Evolutionary conservation across 352 stramenopile species (phyloP).

Genomic region (Stephanocyclus meneghinianus): DNA sequence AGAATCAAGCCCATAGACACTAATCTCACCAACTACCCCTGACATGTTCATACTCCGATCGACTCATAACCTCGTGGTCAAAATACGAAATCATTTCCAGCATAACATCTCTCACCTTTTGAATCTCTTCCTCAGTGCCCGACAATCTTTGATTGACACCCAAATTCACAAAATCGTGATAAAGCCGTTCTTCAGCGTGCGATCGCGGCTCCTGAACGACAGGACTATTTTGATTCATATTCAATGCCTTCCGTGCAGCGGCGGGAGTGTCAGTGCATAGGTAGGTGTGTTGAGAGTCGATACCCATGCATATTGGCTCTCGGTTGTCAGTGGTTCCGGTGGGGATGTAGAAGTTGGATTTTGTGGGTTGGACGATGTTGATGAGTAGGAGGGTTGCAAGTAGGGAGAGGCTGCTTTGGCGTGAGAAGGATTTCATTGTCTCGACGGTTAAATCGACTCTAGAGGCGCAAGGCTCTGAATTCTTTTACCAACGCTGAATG

Average conservation of each 20-base stretch:
- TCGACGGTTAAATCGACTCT: no score
- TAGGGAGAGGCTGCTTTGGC: not conserved
- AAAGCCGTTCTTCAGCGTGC: not conserved
- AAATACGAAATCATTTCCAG: slow-evolving; percentile 68
- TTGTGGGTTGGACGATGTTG: not conserved
- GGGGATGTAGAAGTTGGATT: slow-evolving; percentile 1
- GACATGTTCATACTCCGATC: slow-evolving; percentile 67
- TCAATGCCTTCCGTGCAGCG: not conserved
- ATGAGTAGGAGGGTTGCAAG: not conserved
- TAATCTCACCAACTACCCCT: slow-evolving; percentile 56
- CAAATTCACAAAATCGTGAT: slow-evolving; percentile 16
- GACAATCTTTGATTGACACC: slow-evolving; percentile 67
- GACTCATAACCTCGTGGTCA: slow-evolving; percentile 63
- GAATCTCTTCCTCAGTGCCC: slow-evolving; percentile 66
- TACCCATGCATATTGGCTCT: slow-evolving; percentile 7
- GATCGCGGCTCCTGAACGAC: not conserved
- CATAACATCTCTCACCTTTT: slow-evolving; percentile 52
- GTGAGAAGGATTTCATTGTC: not conserved
- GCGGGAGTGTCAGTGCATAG: slow-evolving; percentile 16
- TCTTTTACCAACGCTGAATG: no score
- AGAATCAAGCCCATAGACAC: not conserved
- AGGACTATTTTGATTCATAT: not conserved
- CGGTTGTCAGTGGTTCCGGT: not conserved
- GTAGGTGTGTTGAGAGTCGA: slow-evolving; percentile 12
- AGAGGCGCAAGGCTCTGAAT: no score